A percentile compares a stretch with the other conserved stretches of the same genome.
phyloP scores from a whole-genome alignment of 441 rosid genomes.

The Manihot esculenta region DNA sequence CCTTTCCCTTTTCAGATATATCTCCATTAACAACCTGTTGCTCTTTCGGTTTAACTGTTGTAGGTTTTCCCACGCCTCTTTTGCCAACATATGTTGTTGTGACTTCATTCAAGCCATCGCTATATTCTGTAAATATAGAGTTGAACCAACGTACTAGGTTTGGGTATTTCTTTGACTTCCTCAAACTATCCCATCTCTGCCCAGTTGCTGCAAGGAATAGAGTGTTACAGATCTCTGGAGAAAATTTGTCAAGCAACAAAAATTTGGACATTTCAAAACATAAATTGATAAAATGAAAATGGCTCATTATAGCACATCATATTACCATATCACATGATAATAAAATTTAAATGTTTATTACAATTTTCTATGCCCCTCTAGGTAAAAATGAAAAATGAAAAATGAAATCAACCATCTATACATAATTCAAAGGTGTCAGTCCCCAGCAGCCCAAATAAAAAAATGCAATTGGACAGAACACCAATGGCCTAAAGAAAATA shows the following conservation, averaged over 20 bases:
- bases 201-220: constrained; percentile 54
- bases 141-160: constrained; percentile 80
- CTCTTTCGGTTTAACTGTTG: constrained; percentile 44
- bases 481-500: neutral
- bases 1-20: constrained; percentile 57
- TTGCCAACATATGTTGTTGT: constrained; percentile 48
- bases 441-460: neutral
- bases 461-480: neutral
- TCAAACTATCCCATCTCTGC: constrained; percentile 86
- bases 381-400: too few relatives aligned
- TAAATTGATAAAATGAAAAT: neutral
- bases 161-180: constrained; percentile 84
- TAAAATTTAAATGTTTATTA: too few relatives aligned
- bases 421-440: neutral
- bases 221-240: neutral
- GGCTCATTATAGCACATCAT: too few relatives aligned
- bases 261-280: neutral
- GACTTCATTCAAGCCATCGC: constrained; percentile 51
- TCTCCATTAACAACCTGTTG: constrained; percentile 41
- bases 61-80: constrained; percentile 55
- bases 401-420: neutral
- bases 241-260: neutral
- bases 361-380: too few relatives aligned
- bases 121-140: constrained; percentile 58
- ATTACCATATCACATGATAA: too few relatives aligned